These are phyloP conservation scores for Globisporangium abappressorium DNA, from an alignment of 352 stramenopile species.

Conservation along the genomic window DNA sequence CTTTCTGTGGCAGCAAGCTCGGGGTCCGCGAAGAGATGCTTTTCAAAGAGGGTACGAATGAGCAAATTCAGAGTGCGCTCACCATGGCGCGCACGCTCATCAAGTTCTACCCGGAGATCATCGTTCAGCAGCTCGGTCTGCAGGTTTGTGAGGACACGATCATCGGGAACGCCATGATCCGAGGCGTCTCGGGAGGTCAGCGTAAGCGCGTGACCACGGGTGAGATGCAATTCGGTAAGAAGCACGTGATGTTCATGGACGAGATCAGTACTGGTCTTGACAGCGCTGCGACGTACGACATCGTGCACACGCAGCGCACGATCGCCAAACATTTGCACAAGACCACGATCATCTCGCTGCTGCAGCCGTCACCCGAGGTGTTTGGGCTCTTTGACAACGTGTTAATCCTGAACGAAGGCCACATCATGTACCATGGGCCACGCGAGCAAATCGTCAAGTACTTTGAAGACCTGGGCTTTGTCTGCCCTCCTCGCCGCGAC, in stretches of 20 bases:
- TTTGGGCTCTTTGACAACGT: slow-evolving; percentile 90
- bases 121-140: slow-evolving; percentile 29
- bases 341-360: slow-evolving; percentile 48
- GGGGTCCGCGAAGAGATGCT: slow-evolving; percentile 31
- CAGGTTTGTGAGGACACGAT: slow-evolving; percentile 39
- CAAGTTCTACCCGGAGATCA: slow-evolving; percentile 27
- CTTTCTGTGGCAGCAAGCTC: slow-evolving; percentile 24
- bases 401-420: slow-evolving; percentile 78
- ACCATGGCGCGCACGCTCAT: slow-evolving; percentile 10
- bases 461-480: slow-evolving; percentile 59
- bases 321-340: slow-evolving; percentile 19
- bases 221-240: slow-evolving; percentile 71
- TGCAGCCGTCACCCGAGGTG: slow-evolving; percentile 86
- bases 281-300: slow-evolving; percentile 60
- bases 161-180: slow-evolving; percentile 37
- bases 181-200: slow-evolving; percentile 79
- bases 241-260: slow-evolving; percentile 78
- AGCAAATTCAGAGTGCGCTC: slow-evolving; percentile 23
- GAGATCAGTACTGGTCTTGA: slow-evolving; percentile 93
- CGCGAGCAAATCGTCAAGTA: slow-evolving; percentile 53
- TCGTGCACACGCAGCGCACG: slow-evolving; percentile 47
- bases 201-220: slow-evolving; percentile 87
- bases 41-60: slow-evolving; percentile 24
- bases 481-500: slow-evolving; percentile 24
- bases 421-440: slow-evolving; percentile 78